Evolutionary conservation across 257 asterid species (phyloP), one percentile per base, ranked within the genome.

Genomic region (Nicotiana tomentosiformis): DNA sequence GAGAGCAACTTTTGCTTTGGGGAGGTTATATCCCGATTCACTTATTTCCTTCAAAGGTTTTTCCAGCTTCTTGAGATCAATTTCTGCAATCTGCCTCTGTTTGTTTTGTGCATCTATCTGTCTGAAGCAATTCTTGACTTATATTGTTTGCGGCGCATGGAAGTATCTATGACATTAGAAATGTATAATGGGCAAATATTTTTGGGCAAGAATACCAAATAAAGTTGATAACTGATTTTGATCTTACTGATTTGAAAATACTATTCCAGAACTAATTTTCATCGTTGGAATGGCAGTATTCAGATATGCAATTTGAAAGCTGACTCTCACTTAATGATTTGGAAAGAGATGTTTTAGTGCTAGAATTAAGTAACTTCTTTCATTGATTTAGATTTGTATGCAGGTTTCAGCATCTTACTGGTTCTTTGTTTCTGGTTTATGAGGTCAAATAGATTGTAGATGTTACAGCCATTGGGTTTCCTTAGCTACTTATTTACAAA

Each of bases 1-100:
- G 98, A 96, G 80, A 96, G 98, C 97, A 96, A 96, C 87, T 96
- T 94, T 89, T 96, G 99, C 90, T 96, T 96, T 88, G 98, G 99
- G 85, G 99, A 96, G 99, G 99, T 96, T 87, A 90, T 86, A 86
- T 87, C 88, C 87, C 79, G 69, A 86, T 89, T 85, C 88, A 82
- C 72, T 79, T 85, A 69, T 69, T 89, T 72, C 37, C 56, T 81
- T 83, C 62, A 76, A 66, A 86, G 83, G 79, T 83, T 88, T 85
- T 87, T 85, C 78, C 80, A 64, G 82, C 81, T 80, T 83, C 81
- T 57, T 84, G 65, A 60, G 82, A 83, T 86, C 74, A 69, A 66
- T 82, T 80, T 64, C 67, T 86, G 82, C 85, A 51, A 76, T 51
- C 17, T 76, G 5, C 46, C 16, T 26, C 46, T 76, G 80, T 26